Evolutionary conservation across 495 filamentous ascomycete species (phyloP).

Genomic region (Baudoinia panamericana): DNA sequence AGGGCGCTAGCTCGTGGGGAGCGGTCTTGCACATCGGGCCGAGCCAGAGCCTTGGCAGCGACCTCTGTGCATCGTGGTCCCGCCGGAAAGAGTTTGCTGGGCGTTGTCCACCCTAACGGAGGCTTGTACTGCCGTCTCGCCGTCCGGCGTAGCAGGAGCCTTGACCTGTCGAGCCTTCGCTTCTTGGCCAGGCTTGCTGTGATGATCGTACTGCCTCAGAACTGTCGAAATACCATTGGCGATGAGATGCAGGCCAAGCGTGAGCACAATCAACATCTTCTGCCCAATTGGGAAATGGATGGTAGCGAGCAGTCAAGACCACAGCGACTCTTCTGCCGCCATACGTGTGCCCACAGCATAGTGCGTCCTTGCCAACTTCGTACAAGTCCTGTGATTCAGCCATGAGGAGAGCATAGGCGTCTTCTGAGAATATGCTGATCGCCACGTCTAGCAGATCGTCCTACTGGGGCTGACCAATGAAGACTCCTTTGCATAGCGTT

Average conservation of each 20-base stretch:
- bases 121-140: too few species aligned
- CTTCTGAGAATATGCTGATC: constrained; percentile 40
- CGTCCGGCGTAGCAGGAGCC: too few species aligned
- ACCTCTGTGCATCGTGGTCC: background rate
- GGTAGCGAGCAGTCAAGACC: constrained; percentile 47
- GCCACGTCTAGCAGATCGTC: constrained; percentile 50
- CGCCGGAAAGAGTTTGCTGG: too few species aligned
- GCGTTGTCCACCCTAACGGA: too few species aligned
- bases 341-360: constrained; percentile 55
- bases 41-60: constrained; percentile 37
- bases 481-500: too few species aligned
- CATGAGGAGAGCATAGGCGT: constrained; percentile 48
- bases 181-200: too few species aligned
- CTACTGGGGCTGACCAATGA: constrained; percentile 37
- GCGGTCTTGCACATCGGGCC: constrained; percentile 43
- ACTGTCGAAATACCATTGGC: constrained; percentile 36
- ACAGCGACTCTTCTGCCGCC: constrained; percentile 48
- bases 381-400: constrained; percentile 51
- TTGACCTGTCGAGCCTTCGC: too few species aligned
- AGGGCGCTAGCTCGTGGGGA: constrained; percentile 53
- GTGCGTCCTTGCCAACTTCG: constrained; percentile 54
- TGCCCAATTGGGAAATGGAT: constrained; percentile 38
- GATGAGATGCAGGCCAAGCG: constrained; percentile 54
- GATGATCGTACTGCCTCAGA: constrained; percentile 22
- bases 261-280: constrained; percentile 38